phyloP scores from a whole-genome alignment of 2,329 filamentous ascomycete species.

The Colletotrichum euphorbiae region DNA sequence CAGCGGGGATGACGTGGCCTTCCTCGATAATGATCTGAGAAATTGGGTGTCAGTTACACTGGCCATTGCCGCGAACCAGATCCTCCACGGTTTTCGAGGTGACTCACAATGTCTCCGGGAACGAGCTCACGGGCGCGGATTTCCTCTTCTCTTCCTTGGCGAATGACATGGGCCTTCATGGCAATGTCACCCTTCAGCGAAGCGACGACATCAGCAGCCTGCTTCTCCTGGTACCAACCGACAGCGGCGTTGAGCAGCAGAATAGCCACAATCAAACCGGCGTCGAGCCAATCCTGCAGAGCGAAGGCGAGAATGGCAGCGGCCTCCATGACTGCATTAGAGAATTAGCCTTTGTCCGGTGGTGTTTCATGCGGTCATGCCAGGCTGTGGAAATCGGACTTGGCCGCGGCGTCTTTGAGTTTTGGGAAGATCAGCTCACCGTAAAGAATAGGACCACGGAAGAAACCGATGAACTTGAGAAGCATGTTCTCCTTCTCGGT shows the following conservation, averaged over 20 bases:
- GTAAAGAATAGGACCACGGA: constrained; percentile 81
- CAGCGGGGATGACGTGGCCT: constrained; percentile 76
- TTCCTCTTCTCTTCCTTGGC: constrained; percentile 74
- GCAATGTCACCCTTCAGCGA: constrained; percentile 82
- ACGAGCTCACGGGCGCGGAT: constrained; percentile 81
- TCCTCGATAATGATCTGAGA: constrained; percentile 75
- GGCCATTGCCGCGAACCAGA: background rate
- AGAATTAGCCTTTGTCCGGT: constrained; percentile 32
- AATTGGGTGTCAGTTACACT: constrained; percentile 23
- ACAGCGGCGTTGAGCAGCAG: constrained; percentile 79
- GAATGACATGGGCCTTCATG: constrained; percentile 76
- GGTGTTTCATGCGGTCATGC: constrained; percentile 35
- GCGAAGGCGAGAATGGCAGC: constrained; percentile 79
- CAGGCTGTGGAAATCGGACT: constrained; percentile 8
- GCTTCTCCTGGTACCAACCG: constrained; percentile 86
- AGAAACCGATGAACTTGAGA: constrained; percentile 80
- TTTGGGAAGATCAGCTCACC: constrained; percentile 62
- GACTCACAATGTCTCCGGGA: constrained; percentile 78
- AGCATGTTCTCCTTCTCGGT: constrained; percentile 82
- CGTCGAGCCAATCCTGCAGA: constrained; percentile 81
- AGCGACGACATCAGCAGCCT: constrained; percentile 81
- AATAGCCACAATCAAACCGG: constrained; percentile 80
- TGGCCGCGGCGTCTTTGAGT: background rate
- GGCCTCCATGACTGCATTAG: constrained; percentile 73
- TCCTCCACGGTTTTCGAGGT: background rate